Conservation (phyloP, 768 basidiomycete genomes). For the Daedaleopsis sinensis region DNA sequence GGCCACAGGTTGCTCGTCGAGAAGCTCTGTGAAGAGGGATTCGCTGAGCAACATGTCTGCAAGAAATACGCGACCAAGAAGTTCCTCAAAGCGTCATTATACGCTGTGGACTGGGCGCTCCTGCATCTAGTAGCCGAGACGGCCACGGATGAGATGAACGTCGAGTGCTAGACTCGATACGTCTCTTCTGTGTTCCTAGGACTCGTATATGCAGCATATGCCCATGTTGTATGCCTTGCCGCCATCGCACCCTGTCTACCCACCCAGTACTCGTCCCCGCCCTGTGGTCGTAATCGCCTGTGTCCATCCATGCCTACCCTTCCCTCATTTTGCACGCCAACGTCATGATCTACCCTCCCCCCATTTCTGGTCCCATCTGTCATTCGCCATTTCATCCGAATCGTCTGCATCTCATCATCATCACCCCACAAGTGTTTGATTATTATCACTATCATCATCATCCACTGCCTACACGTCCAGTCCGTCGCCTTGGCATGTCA, state of each 20-base stretch:
- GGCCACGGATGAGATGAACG: constrained; percentile 46
- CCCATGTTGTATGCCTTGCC: constrained; percentile 17
- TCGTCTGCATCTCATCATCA: constrained; percentile 24
- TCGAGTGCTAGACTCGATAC: constrained; percentile 40
- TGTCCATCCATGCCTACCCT: constrained; percentile 11
- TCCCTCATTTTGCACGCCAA: constrained; percentile 8
- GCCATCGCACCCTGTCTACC: not conserved
- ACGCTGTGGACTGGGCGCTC: constrained; percentile 77
- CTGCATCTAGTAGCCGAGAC: constrained; percentile 44
- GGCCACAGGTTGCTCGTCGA: constrained; percentile 85
- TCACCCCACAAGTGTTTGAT: constrained; percentile 26
- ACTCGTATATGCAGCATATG: constrained; percentile 21
- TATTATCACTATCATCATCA: constrained; percentile 25
- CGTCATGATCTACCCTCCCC: constrained; percentile 14
- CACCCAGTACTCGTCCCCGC: constrained; percentile 8
- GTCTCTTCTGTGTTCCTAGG: not conserved
- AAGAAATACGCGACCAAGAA: constrained; percentile 98
- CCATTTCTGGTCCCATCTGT: constrained; percentile 20
- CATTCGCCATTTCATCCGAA: constrained; percentile 11
- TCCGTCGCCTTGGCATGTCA: constrained; percentile 23
- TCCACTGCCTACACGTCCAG: constrained; percentile 21
- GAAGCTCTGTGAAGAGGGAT: constrained; percentile 78
- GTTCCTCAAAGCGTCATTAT: constrained; percentile 89
- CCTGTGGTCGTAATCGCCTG: constrained; percentile 17
- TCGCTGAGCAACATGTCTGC: constrained; percentile 85